phyloP scores from a whole-genome alignment of 805 yeast genomes.

The Barnettozyma siamensis region DNA sequence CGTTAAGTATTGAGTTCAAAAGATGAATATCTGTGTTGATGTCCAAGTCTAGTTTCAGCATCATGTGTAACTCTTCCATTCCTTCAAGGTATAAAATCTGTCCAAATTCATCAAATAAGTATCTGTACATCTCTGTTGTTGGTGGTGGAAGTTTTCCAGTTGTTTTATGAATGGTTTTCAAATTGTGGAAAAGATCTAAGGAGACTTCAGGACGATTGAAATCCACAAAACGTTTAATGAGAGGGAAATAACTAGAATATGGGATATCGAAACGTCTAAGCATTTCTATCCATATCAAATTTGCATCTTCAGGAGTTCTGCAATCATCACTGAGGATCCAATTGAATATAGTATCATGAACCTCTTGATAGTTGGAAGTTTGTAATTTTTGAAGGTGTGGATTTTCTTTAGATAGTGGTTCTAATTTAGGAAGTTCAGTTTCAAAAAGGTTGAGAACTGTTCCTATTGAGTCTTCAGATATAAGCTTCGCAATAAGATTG shows the following conservation, averaged over 20 bases:
- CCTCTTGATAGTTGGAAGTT: conserved; percentile 26
- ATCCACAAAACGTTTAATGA: conserved; percentile 49
- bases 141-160: conserved; percentile 46
- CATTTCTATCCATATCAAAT: conserved; percentile 55
- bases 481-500: conserved; percentile 31
- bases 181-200: conserved; percentile 51
- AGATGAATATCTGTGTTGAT: conserved; percentile 51
- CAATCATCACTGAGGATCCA: conserved; percentile 36
- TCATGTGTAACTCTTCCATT: conserved; percentile 55
- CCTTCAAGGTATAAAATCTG: conserved; percentile 56
- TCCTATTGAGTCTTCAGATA: conserved; percentile 30
- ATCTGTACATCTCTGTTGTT: conserved; percentile 49
- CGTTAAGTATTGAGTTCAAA: conserved; percentile 58
- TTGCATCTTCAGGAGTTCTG: conserved; percentile 37
- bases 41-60: conserved; percentile 55
- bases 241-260: conserved; percentile 49
- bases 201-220: conserved; percentile 56
- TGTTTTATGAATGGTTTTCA: conserved; percentile 49
- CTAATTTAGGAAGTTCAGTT: conserved; percentile 33
- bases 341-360: conserved; percentile 38
- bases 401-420: not conserved
- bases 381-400: conserved; percentile 12
- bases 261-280: conserved; percentile 53
- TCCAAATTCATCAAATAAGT: conserved; percentile 58
- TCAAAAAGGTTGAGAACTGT: conserved; percentile 39